phyloP scores from a whole-genome alignment of 257 asterid genomes.

The Cinchona pubescens region DNA sequence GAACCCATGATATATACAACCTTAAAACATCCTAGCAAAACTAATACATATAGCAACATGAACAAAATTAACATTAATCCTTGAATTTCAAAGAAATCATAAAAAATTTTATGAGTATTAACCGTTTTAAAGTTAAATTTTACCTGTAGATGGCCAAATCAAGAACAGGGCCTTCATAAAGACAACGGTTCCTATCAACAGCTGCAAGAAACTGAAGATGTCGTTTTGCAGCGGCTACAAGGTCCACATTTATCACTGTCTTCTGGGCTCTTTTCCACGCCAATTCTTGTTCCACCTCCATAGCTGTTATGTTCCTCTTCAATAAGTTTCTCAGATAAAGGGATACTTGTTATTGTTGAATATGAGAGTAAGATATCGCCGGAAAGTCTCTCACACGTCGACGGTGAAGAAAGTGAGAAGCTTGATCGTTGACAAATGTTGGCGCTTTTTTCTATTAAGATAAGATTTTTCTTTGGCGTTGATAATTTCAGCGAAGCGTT shows the following conservation, averaged over 20 bases:
- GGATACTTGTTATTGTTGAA: too few relatives aligned
- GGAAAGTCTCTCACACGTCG: constrained; percentile 16
- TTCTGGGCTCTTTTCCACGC: constrained; percentile 90
- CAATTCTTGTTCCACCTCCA: constrained; percentile 61
- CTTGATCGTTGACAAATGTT: constrained; percentile 1
- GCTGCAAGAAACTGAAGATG: constrained; percentile 79
- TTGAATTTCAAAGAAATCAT: not conserved
- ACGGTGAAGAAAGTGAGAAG: not conserved
- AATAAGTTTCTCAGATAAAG: not conserved
- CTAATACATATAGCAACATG: not conserved
- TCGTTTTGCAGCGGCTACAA: constrained; percentile 66
- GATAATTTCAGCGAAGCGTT: not conserved
- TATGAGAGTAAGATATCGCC: not conserved
- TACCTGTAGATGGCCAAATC: constrained; percentile 73
- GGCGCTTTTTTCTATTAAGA: not conserved
- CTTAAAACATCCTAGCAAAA: too few relatives aligned
- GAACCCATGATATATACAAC: too few relatives aligned
- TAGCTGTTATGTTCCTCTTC: constrained; percentile 51
- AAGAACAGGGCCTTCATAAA: constrained; percentile 60
- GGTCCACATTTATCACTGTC: constrained; percentile 58
- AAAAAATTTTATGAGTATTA: not conserved
- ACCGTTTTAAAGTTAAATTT: not conserved
- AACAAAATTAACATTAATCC: not conserved
- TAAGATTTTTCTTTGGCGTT: not conserved
- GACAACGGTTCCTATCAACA: constrained; percentile 85